Evolutionary conservation across 2,329 filamentous ascomycete species (phyloP), one percentile per base, ranked within the genome.

Genomic region (Diaporthe eres): DNA sequence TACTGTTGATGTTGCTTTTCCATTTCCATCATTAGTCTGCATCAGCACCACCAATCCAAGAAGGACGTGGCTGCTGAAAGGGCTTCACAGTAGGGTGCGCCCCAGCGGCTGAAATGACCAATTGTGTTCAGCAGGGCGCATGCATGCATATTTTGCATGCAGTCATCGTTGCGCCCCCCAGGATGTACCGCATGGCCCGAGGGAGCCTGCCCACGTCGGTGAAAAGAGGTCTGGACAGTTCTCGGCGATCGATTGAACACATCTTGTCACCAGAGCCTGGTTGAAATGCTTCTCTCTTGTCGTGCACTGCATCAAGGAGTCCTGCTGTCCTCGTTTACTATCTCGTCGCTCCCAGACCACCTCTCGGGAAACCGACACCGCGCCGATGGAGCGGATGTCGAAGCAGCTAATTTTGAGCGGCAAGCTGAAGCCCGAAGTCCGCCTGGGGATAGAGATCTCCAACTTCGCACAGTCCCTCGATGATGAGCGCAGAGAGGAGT

Each of bases 341-440:
- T 17, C 13, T 2, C n/a, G 10, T 28, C n/a, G 25, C 25, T 25
- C 25, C 25, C 25, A 25, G 25, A 25, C 25, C 25, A 25, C 25
- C 25, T 25, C 25, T 25, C 25, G 25, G 25, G 25, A 25, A 25
- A 25, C 25, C 25, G 25, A 25, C 25, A 25, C 25, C 25, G 25
- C 25, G 25, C 25, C 25, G 39, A 58, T 72, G 42, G 53, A 72
- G 1, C 44, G 17, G 1, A 22, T 37, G 22, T 71, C 65, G 8
- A 74, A 61, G 25, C 42, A 75, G 10, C 13, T 72, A 1, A 42
- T n/a, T 19, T 53, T 75, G 17, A 68, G 44, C 55, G 51, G 74
- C 15, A 13, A 17, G 15, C 9, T 75, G 19, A 75, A 75, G 19
- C 60, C 71, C 19, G 58, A 60, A 19, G 71, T 25, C 6, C 70